Evolutionary conservation across 306 rosid genomes (phyloP).

Genomic region (Rosa lucieae): DNA sequence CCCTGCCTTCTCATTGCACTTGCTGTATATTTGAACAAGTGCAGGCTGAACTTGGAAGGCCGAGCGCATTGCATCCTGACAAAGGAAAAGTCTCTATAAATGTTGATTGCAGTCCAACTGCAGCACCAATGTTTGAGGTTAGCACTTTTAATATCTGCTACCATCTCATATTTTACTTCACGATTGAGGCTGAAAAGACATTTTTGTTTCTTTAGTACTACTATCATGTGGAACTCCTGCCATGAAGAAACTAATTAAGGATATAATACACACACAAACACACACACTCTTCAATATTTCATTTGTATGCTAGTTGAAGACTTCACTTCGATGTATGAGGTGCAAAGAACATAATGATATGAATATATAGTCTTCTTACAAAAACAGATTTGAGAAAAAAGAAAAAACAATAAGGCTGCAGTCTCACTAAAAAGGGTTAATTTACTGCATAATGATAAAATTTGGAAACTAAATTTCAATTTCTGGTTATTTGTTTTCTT

Average conservation of each 20-base stretch:
- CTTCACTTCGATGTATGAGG: not conserved
- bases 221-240: not conserved
- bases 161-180: not conserved
- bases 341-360: not conserved
- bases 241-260: not conserved
- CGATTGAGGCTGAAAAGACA: not conserved
- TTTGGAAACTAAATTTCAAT: not conserved
- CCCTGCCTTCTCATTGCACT: not conserved
- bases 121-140: constrained; percentile 18
- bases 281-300: not conserved
- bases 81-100: constrained; percentile 59
- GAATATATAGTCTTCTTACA: not conserved
- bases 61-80: constrained; percentile 58
- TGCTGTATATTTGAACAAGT: constrained; percentile 23
- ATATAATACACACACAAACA: not conserved
- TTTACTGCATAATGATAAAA: not conserved
- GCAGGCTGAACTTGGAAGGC: constrained; percentile 97
- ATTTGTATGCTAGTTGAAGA: not conserved
- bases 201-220: not conserved
- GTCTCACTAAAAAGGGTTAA: not conserved
- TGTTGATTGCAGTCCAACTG: constrained; percentile 21
- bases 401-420: not conserved
- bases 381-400: not conserved
- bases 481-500: not conserved
- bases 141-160: not conserved